These are phyloP conservation scores for Botrytis deweyae DNA, from an alignment of 2,329 filamentous ascomycete genomes.

Conservation along the genomic window DNA sequence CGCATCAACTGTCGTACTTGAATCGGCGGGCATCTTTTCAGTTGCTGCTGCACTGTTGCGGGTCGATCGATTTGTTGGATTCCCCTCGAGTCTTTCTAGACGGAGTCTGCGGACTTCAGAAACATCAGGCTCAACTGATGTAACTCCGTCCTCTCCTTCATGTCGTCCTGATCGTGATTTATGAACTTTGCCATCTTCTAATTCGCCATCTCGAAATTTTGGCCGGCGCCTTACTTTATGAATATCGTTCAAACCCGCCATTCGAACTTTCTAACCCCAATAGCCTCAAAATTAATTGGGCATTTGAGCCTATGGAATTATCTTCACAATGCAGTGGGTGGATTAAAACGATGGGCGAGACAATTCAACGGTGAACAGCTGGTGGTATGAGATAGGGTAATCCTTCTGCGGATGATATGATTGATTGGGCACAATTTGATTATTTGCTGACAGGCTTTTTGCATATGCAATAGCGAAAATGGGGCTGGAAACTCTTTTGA, in stretches of 20 bases:
- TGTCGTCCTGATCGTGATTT: slow-evolving; percentile 25
- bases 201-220: slow-evolving; percentile 30
- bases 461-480: slow-evolving; percentile 10
- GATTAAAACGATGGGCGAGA: not conserved
- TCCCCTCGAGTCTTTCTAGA: slow-evolving; percentile 35
- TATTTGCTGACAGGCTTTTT: slow-evolving; percentile 17
- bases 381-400: slow-evolving; percentile 29
- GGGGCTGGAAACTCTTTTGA: not conserved
- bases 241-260: slow-evolving; percentile 15
- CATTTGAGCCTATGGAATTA: slow-evolving; percentile 12
- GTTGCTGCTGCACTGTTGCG: slow-evolving; percentile 24
- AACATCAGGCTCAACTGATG: slow-evolving; percentile 28
- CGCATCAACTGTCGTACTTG: slow-evolving; percentile 31
- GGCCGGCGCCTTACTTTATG: slow-evolving; percentile 28
- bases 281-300: not conserved
- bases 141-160: slow-evolving; percentile 23
- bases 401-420: slow-evolving; percentile 20
- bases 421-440: not conserved
- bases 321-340: not conserved
- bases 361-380: slow-evolving; percentile 29
- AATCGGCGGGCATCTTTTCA: slow-evolving; percentile 32
- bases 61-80: slow-evolving; percentile 20
- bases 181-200: slow-evolving; percentile 26
- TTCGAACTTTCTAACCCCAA: not conserved
- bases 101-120: slow-evolving; percentile 32